A percentile compares a stretch with the other conserved stretches of the same genome.
phyloP scores from a whole-genome alignment of 2,329 filamentous ascomycete species.

The Aspergillus pseudonomiae region DNA sequence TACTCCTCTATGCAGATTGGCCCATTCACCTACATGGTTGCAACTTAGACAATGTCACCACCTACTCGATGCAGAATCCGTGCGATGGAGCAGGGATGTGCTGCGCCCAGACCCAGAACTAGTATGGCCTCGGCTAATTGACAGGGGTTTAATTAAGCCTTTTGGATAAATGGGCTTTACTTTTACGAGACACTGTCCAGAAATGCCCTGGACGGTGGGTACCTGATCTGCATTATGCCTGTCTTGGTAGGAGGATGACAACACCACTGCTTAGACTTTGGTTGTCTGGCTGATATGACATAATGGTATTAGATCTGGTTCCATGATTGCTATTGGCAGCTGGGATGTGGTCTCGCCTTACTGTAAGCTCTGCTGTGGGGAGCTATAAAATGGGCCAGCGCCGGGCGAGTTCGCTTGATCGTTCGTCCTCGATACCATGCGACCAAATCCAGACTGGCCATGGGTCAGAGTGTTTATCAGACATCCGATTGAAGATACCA shows the following conservation, averaged over 20 bases:
- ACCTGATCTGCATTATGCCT: not conserved
- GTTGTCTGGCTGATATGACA: not conserved
- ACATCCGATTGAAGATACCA: too few species aligned
- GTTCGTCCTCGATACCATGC: too few species aligned
- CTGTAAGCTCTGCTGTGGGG: too few species aligned
- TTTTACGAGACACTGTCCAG: not conserved
- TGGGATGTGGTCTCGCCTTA: too few species aligned
- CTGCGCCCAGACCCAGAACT: not conserved
- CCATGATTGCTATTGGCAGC: too few species aligned
- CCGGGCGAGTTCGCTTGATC: too few species aligned
- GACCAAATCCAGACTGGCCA: too few species aligned
- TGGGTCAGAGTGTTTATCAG: too few species aligned
- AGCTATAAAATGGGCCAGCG: too few species aligned
- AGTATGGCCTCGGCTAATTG: not conserved
- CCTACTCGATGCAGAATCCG: not conserved
- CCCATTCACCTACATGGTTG: too few species aligned
- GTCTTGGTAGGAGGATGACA: not conserved
- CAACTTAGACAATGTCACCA: too few species aligned
- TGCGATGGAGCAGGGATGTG: not conserved
- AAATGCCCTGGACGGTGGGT: not conserved
- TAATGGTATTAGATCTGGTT: not conserved
- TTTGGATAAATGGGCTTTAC: not conserved
- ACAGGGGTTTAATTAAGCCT: not conserved
- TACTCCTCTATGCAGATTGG: too few species aligned
- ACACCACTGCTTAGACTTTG: not conserved